Conservation (phyloP, 352 stramenopile species). For the Phytophthora sojae region DNA sequence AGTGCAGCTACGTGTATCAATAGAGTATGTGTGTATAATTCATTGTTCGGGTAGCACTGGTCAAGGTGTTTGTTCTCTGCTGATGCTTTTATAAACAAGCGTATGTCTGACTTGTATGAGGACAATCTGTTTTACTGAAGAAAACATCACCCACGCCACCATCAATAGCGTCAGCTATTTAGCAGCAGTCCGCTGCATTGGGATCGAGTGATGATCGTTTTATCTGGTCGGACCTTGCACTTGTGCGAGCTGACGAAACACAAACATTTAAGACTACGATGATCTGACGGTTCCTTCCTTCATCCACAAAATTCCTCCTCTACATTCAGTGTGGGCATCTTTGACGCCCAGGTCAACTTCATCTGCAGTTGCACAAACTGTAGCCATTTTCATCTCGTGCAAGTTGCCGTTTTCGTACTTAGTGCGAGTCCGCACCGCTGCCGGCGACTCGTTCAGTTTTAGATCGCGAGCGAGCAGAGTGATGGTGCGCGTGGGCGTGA, state of each 20-base stretch:
- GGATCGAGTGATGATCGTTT: slow-evolving; percentile 77
- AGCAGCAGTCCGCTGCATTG: background rate
- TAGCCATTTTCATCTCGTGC: background rate
- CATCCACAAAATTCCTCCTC: background rate
- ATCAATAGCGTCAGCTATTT: background rate
- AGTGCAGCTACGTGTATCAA: background rate
- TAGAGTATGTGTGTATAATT: background rate
- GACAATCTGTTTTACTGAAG: slow-evolving; percentile 66
- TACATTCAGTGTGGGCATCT: too few relatives aligned
- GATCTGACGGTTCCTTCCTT: slow-evolving; percentile 68
- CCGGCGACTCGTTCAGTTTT: slow-evolving; percentile 7
- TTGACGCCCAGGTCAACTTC: too few relatives aligned
- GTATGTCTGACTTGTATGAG: slow-evolving; percentile 89
- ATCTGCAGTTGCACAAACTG: background rate
- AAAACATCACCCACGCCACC: slow-evolving; percentile 26
- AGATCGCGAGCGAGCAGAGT: slow-evolving; percentile 21
- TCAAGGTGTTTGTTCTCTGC: slow-evolving; percentile 37
- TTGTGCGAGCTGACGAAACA: slow-evolving; percentile 71
- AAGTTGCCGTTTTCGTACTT: slow-evolving; percentile 46
- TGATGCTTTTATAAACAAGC: slow-evolving; percentile 85
- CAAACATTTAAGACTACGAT: slow-evolving; percentile 89
- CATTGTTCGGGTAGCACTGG: background rate
- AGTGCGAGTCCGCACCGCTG: background rate
- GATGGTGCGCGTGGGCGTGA: slow-evolving; percentile 44
- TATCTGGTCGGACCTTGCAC: slow-evolving; percentile 58